Conservation (phyloP, 2,329 filamentous ascomycete genomes). For the Talaromyces sp. region DNA sequence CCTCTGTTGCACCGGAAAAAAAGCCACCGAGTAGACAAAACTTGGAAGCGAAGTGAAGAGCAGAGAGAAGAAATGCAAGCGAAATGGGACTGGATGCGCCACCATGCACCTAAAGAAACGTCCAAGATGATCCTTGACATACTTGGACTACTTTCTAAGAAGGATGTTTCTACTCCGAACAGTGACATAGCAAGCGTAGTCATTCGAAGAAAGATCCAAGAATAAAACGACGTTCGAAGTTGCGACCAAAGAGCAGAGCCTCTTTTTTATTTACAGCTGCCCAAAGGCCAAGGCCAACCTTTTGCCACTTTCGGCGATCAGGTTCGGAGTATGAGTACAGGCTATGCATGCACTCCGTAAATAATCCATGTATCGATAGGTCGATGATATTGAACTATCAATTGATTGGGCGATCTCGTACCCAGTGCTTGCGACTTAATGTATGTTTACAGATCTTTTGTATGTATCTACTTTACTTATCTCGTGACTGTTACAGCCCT, state of each 20-base stretch:
- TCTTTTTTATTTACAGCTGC: background rate
- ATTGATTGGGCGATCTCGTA: background rate
- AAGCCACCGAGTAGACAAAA: background rate
- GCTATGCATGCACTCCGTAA: background rate
- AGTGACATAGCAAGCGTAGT: background rate
- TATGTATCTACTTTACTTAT: background rate
- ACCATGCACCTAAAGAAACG: background rate
- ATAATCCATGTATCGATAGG: no score
- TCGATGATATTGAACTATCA: background rate
- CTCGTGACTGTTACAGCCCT: constrained; percentile 5
- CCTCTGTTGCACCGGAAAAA: background rate
- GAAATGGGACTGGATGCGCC: background rate
- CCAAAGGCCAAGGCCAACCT: background rate
- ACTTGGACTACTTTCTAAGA: background rate
- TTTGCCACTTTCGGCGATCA: background rate
- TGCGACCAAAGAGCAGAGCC: background rate
- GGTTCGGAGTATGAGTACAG: background rate
- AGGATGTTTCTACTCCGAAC: background rate
- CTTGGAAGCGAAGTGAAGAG: background rate
- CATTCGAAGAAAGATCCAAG: background rate
- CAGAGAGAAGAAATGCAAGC: background rate
- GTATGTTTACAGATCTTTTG: background rate
- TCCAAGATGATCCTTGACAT: background rate
- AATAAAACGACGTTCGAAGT: background rate
- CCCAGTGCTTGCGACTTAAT: background rate